Evolutionary conservation across 306 rosid genomes (phyloP).

Genomic region (Cercis canadensis): DNA sequence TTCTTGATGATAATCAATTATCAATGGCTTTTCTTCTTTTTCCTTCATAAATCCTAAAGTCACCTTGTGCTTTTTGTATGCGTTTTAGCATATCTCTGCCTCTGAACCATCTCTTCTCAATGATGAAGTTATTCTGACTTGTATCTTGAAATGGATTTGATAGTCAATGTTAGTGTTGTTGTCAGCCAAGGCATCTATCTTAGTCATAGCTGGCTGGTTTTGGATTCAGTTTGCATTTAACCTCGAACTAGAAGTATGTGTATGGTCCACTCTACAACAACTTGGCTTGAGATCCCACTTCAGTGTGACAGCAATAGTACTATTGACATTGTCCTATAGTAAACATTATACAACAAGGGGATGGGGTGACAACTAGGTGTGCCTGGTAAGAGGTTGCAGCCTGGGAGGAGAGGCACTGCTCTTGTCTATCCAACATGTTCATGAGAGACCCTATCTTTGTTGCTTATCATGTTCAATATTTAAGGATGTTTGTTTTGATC

Average conservation of each 20-base stretch:
- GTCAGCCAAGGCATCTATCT: constrained; percentile 28
- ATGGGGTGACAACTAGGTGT: constrained; percentile 51
- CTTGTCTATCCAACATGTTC: constrained; percentile 51
- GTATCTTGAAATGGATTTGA: constrained; percentile 20
- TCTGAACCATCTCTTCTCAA: too few relatives aligned
- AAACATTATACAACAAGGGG: constrained; percentile 3
- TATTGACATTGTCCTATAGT: constrained; percentile 33
- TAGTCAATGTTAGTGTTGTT: constrained; percentile 23
- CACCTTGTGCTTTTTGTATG: too few relatives aligned
- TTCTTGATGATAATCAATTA: too few relatives aligned
- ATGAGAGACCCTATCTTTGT: constrained; percentile 33
- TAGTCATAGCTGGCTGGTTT: constrained; percentile 37
- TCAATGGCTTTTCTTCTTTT: too few relatives aligned
- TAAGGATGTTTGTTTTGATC: constrained; percentile 46
- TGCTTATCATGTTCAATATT: constrained; percentile 30
- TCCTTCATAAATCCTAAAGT: too few relatives aligned
- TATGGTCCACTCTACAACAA: constrained; percentile 26
- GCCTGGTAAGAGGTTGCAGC: constrained; percentile 48
- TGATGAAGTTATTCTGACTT: too few relatives aligned
- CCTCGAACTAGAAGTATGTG: constrained; percentile 15
- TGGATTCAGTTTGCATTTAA: constrained; percentile 24
- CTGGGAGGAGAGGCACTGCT: constrained; percentile 38
- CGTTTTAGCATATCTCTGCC: too few relatives aligned
- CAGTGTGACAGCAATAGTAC: constrained; percentile 12
- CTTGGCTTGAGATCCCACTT: constrained; percentile 28